Percentiles rank a stretch among this genome's conserved stretches.
Conservation (phyloP, 1,139 yeast genomes). For the Blastobotrys buckinghamii region DNA sequence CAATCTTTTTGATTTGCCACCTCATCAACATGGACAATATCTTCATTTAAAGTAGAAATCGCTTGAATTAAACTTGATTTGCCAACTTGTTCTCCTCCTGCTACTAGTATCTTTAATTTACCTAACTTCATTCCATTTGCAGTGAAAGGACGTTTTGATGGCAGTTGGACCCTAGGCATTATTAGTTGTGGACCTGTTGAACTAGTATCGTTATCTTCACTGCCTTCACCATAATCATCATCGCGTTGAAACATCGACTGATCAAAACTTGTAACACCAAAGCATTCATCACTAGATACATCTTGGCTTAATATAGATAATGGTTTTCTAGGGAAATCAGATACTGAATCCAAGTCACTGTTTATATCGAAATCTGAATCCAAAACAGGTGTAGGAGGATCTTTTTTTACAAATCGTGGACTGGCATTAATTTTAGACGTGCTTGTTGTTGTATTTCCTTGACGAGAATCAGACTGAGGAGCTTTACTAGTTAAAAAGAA, state of each 20-base stretch:
- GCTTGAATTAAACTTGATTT: slow-evolving; percentile 26
- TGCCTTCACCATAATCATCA: neutral
- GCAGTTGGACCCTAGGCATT: slow-evolving; percentile 26
- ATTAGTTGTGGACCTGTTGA: slow-evolving; percentile 16
- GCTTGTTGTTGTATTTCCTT: neutral
- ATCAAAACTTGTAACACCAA: slow-evolving; percentile 9
- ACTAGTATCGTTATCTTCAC: neutral
- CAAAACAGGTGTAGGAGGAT: slow-evolving; percentile 3
- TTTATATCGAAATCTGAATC: slow-evolving; percentile 4
- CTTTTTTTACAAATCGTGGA: slow-evolving; percentile 3
- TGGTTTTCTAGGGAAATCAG: slow-evolving; percentile 1
- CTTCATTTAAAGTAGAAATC: slow-evolving; percentile 20
- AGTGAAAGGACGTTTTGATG: slow-evolving; percentile 26
- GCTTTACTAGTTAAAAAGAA: slow-evolving; percentile 18
- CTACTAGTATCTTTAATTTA: slow-evolving; percentile 25
- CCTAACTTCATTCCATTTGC: slow-evolving; percentile 25
- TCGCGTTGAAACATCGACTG: neutral
- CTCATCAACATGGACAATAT: slow-evolving; percentile 27
- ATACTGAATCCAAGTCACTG: slow-evolving; percentile 4
- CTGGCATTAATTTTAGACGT: slow-evolving; percentile 4
- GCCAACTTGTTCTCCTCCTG: slow-evolving; percentile 27
- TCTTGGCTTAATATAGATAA: slow-evolving; percentile 8
- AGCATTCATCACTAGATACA: slow-evolving; percentile 4
- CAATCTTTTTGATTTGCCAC: slow-evolving; percentile 10
- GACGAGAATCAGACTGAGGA: slow-evolving; percentile 12